Percentiles rank a stretch among this genome's conserved stretches.
Evolutionary conservation across 345 rosid species (phyloP).

Genomic region (Ricinus communis): DNA sequence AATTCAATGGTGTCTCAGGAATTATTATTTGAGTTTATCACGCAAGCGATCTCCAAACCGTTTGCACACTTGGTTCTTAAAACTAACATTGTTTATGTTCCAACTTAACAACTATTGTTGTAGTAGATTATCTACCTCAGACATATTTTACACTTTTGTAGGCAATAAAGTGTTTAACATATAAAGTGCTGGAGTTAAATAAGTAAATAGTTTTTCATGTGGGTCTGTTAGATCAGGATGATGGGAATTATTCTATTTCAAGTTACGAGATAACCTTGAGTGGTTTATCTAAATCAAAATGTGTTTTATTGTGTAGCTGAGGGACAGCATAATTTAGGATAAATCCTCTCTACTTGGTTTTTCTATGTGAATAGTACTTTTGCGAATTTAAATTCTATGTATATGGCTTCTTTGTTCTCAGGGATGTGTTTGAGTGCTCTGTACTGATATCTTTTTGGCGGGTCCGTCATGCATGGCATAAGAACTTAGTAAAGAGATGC

Average conservation of each 20-base stretch:
- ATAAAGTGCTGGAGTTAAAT: slow-evolving; percentile 6
- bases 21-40: background rate
- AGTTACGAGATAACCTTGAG: background rate
- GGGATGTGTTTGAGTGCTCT: slow-evolving; percentile 95
- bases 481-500: slow-evolving; percentile 83
- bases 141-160: background rate
- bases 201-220: background rate
- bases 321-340: background rate
- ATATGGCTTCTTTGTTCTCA: slow-evolving; percentile 37
- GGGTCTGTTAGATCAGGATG: background rate
- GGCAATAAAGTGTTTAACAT: slow-evolving; percentile 5
- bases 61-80: background rate
- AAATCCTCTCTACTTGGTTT: background rate
- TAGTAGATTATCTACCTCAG: background rate
- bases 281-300: background rate
- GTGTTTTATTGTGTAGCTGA: background rate
- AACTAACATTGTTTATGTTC: background rate
- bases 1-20: background rate
- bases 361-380: slow-evolving; percentile 5
- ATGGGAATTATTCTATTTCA: background rate
- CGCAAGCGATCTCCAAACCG: background rate
- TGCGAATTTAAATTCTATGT: slow-evolving; percentile 4
- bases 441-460: slow-evolving; percentile 86
- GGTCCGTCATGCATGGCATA: slow-evolving; percentile 83
- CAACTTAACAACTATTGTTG: background rate